phyloP scores from a whole-genome alignment of 192 early-diverging fungal species.

The Jimgerdemannia lactiflua region DNA sequence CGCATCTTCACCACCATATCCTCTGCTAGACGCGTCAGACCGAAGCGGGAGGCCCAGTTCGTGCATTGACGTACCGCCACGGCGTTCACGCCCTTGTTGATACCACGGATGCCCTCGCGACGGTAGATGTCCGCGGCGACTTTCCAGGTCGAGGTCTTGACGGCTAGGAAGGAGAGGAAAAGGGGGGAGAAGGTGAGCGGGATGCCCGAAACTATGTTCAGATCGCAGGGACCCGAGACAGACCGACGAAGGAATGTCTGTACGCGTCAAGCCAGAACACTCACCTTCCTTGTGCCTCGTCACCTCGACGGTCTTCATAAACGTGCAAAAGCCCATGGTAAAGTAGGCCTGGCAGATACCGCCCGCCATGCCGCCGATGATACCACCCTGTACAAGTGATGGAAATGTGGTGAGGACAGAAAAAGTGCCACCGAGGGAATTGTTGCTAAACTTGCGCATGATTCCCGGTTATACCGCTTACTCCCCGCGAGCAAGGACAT shows the following conservation, averaged over 20 bases:
- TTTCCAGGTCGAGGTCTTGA: conserved; percentile 69
- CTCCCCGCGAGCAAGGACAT: too few relatives aligned
- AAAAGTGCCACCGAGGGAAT: too few relatives aligned
- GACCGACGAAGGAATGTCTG: too few relatives aligned
- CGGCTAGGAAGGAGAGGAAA: conserved; percentile 33
- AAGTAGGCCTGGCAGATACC: conserved; percentile 96
- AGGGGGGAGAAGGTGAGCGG: too few relatives aligned
- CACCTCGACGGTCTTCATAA: conserved; percentile 99
- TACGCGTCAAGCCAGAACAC: too few relatives aligned
- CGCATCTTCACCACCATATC: conserved; percentile 60
- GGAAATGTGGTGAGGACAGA: too few relatives aligned
- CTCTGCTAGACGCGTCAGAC: conserved; percentile 75
- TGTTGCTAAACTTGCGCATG: too few relatives aligned
- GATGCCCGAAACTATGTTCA: too few relatives aligned
- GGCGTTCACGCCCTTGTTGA: conserved; percentile 99
- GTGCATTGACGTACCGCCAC: conserved; percentile 96
- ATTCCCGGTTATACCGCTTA: too few relatives aligned
- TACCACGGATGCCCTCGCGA: conserved; percentile 90
- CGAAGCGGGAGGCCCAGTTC: conserved; percentile 99
- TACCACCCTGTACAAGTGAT: conserved; percentile 72
- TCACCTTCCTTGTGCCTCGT: conserved; percentile 85
- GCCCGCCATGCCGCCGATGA: conserved; percentile 92
- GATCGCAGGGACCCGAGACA: too few relatives aligned
- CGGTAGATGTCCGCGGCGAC: conserved; percentile 90
- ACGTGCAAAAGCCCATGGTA: conserved; percentile 99